Base-by-base conservation (phyloP, 1,284 basidiomycete genomes). In the Cryptococcus hybrid region DNA sequence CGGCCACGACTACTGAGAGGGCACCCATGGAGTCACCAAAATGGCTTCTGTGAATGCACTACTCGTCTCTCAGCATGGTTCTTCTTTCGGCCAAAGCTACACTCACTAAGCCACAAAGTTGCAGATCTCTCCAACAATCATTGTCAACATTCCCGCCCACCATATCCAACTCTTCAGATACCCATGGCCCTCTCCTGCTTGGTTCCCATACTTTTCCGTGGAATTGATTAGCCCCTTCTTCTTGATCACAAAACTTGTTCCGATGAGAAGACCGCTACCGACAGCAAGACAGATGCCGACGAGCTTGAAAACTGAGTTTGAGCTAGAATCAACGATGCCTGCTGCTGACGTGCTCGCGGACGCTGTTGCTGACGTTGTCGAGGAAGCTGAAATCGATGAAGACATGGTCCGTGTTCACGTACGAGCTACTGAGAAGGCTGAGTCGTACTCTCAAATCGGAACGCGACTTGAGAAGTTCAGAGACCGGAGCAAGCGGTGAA, bases 1-100 rank as follows among this genome's bases (percentile, higher is more conserved):
- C 95, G 68, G 89, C 95, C 63, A 98, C 84, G 68, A 99, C 94
- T 64, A 99, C 96, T 13, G 92, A 94, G 55, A 99, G 84, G 3
- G 94, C 93, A 47, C 95, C 95, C 67, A 99, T 85, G 1, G 94
- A n/a, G 73, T 74, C 35, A 76, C 75, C 43, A 76, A 63, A 48
- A 70, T 62, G 12, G 66, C 73, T 56, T 70, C 74, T 55, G 67
- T 76, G 59, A 69, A 74, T 24, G 65, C 71, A 52, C 73, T 75
- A 62, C 2, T 11, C 7, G 24, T 24, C 46, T 18, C 52, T 49
- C 60, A 59, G 54, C 46, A 43, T 49, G 18, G n/a, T 18, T 37
- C 46, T 1, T 46, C 18, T 7, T 11, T 7, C 18, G 37, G 35
- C 11, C 15, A 18, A 47, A 43, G 5, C 9, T 3, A 24, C 40